Evolutionary conservation across 129 eudicot genomes (phyloP), one percentile per base, ranked within the genome.

Genomic region (Flaveria brownii): DNA sequence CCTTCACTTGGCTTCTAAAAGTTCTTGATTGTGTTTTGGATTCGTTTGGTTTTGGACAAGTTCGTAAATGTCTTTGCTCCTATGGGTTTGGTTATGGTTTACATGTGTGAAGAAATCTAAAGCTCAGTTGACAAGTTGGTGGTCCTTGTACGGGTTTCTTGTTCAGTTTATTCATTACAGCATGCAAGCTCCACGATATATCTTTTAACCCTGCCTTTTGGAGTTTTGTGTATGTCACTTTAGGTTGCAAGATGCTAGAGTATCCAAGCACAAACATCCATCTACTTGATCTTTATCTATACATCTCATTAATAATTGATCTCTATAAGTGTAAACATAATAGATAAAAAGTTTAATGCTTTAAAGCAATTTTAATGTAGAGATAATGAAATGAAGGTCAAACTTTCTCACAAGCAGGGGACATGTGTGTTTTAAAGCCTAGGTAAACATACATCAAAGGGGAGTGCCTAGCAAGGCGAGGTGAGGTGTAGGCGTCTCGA

Each of bases 111-210:
- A 69, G 57, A 68, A 18, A 18, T 18, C 56, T 12, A 39, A 18
- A 68, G 28, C 28, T 46, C 14, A 69, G 41, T 69, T 15, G 42
- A 36, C 41, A 36, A 36, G 6, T 36, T 36, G 41, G 41, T 69
- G 73, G 25, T 50, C 17, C 25, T 7, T 26, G 15, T 71, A 49
- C 3, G 26, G 45, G 20, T 62, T 75, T 25, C 2, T 9, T 2
- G 43, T 65, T 66, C 41, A 51, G 55, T 54, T 76, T 30, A 5
- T 25, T 33, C 72, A 49, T 47, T 51, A 20, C 74, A 76, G 15
- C 73, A 77, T 67, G 22, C 42, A 33, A 22, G 55, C 52, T 49
- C n/a, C 65, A 9, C 3, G 33, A 4, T 14, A 13, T 17, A 2
- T 23, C 16, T 51, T 41, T 16, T 45, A 46, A 36, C 72, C 16